Conservation (phyloP, 768 basidiomycete species). For the Sporobolomyces pararoseus region DNA sequence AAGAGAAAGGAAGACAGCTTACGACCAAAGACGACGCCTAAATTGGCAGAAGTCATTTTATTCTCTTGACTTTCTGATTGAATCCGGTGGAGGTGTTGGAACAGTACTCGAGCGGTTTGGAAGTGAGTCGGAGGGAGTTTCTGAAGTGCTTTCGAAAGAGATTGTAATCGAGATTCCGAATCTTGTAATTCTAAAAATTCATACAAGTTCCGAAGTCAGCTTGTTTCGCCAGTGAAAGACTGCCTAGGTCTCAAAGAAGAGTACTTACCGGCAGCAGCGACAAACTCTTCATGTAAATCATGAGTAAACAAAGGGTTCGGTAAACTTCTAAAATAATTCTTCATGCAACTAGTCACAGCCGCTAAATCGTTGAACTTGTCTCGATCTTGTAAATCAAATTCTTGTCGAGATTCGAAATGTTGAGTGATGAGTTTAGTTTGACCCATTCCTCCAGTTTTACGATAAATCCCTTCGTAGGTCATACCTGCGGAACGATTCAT, state of each 20-base stretch:
- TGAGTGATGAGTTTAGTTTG: slow-evolving; percentile 91
- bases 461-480: slow-evolving; percentile 96
- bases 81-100: slow-evolving; percentile 77
- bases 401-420: slow-evolving; percentile 78
- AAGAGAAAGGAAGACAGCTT: slow-evolving; percentile 51
- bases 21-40: slow-evolving; percentile 99
- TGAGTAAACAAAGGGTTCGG: slow-evolving; percentile 87
- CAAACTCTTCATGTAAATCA: slow-evolving; percentile 85
- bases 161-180: slow-evolving; percentile 42
- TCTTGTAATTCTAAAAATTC: slow-evolving; percentile 34
- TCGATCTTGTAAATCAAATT: slow-evolving; percentile 80
- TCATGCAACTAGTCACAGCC: slow-evolving; percentile 87
- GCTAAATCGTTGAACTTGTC: slow-evolving; percentile 96
- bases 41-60: slow-evolving; percentile 88
- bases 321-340: slow-evolving; percentile 90
- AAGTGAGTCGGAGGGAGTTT: slow-evolving; percentile 84
- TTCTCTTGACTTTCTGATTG: slow-evolving; percentile 67
- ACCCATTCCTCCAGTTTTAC: slow-evolving; percentile 88
- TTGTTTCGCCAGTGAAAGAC: no score
- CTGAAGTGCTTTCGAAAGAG: slow-evolving; percentile 65
- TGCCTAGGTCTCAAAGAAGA: no score
- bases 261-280: slow-evolving; percentile 62
- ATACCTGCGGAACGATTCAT: slow-evolving; percentile 58
- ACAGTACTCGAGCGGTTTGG: slow-evolving; percentile 70
- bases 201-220: not conserved